Evolutionary conservation across 2,329 filamentous ascomycete genomes (phyloP).

Genomic region (Xylariaceae sp.): DNA sequence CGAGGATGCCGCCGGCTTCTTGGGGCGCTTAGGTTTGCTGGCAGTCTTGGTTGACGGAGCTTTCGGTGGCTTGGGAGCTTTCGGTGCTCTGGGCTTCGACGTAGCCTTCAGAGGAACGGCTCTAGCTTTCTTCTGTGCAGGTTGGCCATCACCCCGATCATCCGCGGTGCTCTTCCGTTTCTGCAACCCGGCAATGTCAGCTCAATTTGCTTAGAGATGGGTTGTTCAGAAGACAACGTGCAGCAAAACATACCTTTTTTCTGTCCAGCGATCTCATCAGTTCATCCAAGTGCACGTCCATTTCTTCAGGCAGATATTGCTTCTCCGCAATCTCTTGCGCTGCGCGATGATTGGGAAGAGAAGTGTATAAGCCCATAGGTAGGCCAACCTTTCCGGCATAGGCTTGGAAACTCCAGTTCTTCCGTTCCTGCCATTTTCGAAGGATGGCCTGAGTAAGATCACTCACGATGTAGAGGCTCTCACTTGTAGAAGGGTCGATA

Average conservation of each 20-base stretch:
- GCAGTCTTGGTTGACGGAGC: conserved; percentile 22
- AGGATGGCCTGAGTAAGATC: conserved; percentile 82
- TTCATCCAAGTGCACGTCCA: conserved; percentile 73
- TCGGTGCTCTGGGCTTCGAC: conserved; percentile 24
- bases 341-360: conserved; percentile 69
- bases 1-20: conserved; percentile 27
- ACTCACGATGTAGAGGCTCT: conserved; percentile 79
- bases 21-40: conserved; percentile 28
- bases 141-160: conserved; percentile 45
- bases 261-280: conserved; percentile 62
- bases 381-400: conserved; percentile 78
- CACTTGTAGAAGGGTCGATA: conserved; percentile 62
- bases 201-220: background rate
- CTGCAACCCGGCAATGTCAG: conserved; percentile 35
- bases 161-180: conserved; percentile 52
- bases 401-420: conserved; percentile 80
- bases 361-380: conserved; percentile 72
- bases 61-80: conserved; percentile 32
- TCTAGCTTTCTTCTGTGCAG: conserved; percentile 39
- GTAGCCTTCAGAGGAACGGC: conserved; percentile 28
- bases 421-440: conserved; percentile 79
- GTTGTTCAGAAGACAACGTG: too few relatives aligned
- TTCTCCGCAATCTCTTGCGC: conserved; percentile 85
- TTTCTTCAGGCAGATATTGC: conserved; percentile 73
- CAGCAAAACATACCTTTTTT: conserved; percentile 53